phyloP scores from a whole-genome alignment of 331 rosid genomes.

The Erythrophleum ivorense region DNA sequence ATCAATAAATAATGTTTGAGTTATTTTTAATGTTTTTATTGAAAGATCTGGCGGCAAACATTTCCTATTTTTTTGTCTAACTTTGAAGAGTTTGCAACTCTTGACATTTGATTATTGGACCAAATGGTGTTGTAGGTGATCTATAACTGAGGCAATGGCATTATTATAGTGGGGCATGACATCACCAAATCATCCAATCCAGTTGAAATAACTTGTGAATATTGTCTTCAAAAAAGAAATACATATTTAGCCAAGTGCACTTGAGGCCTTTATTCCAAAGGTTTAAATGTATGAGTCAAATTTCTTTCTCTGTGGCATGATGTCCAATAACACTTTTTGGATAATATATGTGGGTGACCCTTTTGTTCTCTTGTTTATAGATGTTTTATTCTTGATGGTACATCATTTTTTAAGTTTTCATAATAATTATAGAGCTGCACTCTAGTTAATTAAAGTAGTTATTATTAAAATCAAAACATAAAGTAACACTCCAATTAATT shows the following conservation, averaged over 20 bases:
- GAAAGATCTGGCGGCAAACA: background rate
- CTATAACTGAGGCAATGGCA: constrained; percentile 77
- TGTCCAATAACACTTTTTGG: background rate
- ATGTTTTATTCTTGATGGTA: background rate
- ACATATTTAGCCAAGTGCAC: constrained; percentile 73
- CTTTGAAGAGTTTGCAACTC: background rate
- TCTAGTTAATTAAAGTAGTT: background rate
- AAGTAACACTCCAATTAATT: too few relatives aligned
- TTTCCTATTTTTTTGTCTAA: too few relatives aligned
- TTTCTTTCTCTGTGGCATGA: background rate
- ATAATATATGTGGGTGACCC: background rate
- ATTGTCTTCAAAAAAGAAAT: constrained; percentile 84
- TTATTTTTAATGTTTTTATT: too few relatives aligned
- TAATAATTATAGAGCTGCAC: background rate
- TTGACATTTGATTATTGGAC: constrained; percentile 5
- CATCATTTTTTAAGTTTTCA: background rate
- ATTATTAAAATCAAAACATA: background rate
- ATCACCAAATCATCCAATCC: constrained; percentile 81
- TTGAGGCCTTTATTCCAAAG: constrained; percentile 22
- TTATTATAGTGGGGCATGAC: constrained; percentile 89
- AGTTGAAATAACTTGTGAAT: constrained; percentile 61
- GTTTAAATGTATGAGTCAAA: background rate
- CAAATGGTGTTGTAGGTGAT: constrained; percentile 61
- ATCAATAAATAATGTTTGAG: too few relatives aligned
- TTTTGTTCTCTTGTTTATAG: background rate